phyloP scores from a whole-genome alignment of 768 basidiomycete species.

The Boletus vermiculosoides region DNA sequence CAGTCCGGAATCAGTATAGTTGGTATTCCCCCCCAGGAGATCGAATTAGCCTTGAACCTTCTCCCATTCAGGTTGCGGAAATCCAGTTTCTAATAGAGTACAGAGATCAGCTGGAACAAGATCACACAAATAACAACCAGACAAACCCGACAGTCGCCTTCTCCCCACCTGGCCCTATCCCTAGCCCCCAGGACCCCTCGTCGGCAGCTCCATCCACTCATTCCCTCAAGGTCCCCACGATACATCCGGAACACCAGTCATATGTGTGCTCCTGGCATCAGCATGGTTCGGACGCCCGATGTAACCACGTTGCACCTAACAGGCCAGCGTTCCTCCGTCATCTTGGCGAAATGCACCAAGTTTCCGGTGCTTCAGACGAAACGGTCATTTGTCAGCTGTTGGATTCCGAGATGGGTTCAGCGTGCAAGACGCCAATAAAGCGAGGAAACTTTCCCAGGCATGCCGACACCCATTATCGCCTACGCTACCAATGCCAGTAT shows the following conservation, averaged over 20 bases:
- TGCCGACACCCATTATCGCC: conserved; percentile 15
- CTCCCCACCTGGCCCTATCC: neutral
- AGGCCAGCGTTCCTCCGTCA: conserved; percentile 18
- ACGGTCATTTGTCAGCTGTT: conserved; percentile 11
- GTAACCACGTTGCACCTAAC: neutral
- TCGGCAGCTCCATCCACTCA: neutral
- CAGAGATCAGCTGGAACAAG: neutral
- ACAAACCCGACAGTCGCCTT: neutral
- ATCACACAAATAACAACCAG: neutral
- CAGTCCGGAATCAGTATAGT: neutral
- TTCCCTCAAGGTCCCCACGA: neutral
- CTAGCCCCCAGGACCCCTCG: neutral
- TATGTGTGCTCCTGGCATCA: conserved; percentile 18
- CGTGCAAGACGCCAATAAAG: conserved; percentile 2
- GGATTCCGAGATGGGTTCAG: neutral
- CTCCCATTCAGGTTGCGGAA: neutral
- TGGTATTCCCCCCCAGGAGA: neutral
- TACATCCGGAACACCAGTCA: neutral
- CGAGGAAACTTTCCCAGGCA: conserved; percentile 21
- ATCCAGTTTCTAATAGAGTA: neutral
- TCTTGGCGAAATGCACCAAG: conserved; percentile 9
- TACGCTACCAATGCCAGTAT: conserved; percentile 13
- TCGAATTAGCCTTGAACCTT: neutral
- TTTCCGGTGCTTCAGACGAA: conserved; percentile 1
- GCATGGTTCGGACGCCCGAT: neutral